Evolutionary conservation across 306 rosid genomes (phyloP).

Genomic region (Cajanus cajan): DNA sequence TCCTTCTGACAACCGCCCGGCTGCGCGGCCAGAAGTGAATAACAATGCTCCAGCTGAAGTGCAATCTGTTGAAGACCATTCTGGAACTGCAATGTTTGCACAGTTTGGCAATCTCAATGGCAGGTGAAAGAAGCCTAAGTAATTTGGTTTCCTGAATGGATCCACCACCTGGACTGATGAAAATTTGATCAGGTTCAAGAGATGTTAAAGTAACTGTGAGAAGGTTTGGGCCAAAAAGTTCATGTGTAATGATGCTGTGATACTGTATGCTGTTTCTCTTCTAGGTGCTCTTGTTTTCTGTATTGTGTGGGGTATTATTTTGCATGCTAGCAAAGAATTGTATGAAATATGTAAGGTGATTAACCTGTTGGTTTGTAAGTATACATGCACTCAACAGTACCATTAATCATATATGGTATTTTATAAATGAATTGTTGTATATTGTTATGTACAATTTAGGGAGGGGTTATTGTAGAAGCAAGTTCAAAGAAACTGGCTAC

Average conservation of each 20-base stretch:
- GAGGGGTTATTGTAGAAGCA: constrained; percentile 18
- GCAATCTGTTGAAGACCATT: constrained; percentile 53
- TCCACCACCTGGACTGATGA: background rate
- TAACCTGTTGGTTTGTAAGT: constrained; percentile 24
- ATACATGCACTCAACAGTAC: constrained; percentile 33
- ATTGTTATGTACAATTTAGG: constrained; percentile 26
- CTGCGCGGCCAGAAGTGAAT: constrained; percentile 4
- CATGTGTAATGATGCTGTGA: background rate
- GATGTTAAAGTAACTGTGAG: background rate
- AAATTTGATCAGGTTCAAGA: constrained; percentile 9
- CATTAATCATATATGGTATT: constrained; percentile 33
- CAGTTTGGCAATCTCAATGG: constrained; percentile 71
- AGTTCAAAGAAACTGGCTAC: constrained; percentile 10
- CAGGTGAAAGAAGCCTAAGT: constrained; percentile 45
- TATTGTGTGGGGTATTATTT: constrained; percentile 6
- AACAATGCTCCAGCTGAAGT: constrained; percentile 24
- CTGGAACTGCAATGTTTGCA: constrained; percentile 69
- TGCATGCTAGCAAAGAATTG: constrained; percentile 17
- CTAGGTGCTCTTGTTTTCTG: background rate
- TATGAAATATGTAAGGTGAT: constrained; percentile 6
- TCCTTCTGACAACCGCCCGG: background rate
- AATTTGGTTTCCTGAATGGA: background rate
- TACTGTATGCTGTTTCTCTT: background rate
- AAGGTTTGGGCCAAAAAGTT: constrained; percentile 3
- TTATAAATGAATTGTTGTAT: constrained; percentile 32